Conservation (phyloP, 2,329 filamentous ascomycete species). For the Aureobasidium mangrovei region DNA sequence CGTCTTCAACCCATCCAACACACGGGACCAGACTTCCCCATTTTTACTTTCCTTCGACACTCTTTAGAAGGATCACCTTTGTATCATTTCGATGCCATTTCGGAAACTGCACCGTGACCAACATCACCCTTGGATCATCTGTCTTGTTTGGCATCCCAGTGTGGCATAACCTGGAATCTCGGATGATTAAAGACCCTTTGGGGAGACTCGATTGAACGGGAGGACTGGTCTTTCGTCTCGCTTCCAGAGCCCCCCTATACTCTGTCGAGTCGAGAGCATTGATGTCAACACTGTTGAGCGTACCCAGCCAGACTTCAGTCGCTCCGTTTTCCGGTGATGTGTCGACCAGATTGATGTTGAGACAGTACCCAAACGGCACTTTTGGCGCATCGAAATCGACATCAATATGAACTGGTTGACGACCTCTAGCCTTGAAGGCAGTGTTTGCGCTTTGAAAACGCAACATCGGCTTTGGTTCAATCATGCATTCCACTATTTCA, state of each 20-base stretch:
- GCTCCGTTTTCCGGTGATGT: no score
- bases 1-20: background rate
- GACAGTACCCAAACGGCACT: constrained; percentile 37
- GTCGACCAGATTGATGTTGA: no score
- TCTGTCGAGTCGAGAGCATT: constrained; percentile 43
- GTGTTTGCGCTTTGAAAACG: constrained; percentile 52
- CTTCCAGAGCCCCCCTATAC: constrained; percentile 32
- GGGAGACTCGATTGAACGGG: constrained; percentile 43
- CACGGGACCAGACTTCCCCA: background rate
- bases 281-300: constrained; percentile 38
- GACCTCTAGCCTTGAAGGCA: constrained; percentile 39
- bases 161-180: constrained; percentile 56
- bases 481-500: no score
- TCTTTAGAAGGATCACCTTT: constrained; percentile 18
- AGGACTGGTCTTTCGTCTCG: constrained; percentile 30
- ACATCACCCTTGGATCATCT: constrained; percentile 25
- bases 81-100: constrained; percentile 27
- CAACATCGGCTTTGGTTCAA: constrained; percentile 24
- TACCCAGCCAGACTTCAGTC: no score
- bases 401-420: constrained; percentile 51
- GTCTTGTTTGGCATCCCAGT: constrained; percentile 53
- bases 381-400: constrained; percentile 49
- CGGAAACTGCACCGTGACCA: constrained; percentile 38
- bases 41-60: background rate
- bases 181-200: constrained; percentile 36